phyloP scores from a whole-genome alignment of 2,329 filamentous ascomycete species.

The Neofusicoccum cordaticola region DNA sequence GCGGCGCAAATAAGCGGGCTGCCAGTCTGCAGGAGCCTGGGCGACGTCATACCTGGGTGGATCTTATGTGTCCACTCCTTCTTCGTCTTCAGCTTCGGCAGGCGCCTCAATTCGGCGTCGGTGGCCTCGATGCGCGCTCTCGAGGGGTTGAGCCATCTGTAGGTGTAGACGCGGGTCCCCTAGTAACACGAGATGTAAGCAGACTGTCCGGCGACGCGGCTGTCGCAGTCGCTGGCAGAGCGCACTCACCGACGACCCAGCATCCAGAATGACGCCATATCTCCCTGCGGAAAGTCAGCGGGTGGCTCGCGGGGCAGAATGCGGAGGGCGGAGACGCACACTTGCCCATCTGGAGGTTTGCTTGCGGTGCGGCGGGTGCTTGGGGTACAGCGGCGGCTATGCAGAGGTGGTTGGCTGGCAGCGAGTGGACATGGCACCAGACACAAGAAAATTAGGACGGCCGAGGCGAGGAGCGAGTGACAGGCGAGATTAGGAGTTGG shows the following conservation, averaged over 20 bases:
- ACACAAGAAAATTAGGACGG: neutral
- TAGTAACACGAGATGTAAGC: conserved; percentile 25
- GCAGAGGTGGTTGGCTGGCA: neutral
- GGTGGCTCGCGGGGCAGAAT: neutral
- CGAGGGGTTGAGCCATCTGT: conserved; percentile 82
- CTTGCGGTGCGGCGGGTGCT: neutral
- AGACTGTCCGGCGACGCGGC: neutral
- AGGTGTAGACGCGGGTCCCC: conserved; percentile 90
- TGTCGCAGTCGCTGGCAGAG: neutral
- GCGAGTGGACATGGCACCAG: conserved; percentile 18
- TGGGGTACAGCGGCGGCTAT: neutral
- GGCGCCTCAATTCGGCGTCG: conserved; percentile 58
- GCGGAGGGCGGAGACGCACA: conserved; percentile 32
- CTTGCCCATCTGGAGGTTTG: conserved; percentile 36
- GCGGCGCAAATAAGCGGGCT: neutral
- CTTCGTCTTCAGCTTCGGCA: conserved; percentile 80
- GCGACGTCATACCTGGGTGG: conserved; percentile 62
- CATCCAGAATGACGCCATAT: conserved; percentile 95
- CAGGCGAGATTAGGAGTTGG: conserved; percentile 4
- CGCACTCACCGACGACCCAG: conserved; percentile 76
- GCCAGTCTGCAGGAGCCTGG: neutral
- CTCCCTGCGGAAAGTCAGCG: conserved; percentile 44
- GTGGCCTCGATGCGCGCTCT: conserved; percentile 62
- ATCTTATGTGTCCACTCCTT: conserved; percentile 92
- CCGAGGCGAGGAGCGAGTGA: conserved; percentile 9